phyloP scores from a whole-genome alignment of 495 filamentous ascomycete species.

The Astrocystis sublimbata region DNA sequence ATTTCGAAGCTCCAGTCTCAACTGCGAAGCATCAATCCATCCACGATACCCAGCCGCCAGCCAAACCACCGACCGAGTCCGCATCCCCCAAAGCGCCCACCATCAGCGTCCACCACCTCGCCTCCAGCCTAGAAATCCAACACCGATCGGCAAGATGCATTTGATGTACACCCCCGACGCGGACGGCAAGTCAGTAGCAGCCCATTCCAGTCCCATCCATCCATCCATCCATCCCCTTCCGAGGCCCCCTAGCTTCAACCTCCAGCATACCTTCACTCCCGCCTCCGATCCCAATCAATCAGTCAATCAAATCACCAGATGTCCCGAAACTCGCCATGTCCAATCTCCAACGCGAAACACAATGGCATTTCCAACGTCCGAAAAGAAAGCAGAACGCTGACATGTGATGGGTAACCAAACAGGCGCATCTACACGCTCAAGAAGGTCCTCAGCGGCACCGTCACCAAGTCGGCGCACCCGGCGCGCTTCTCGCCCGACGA shows the following conservation, averaged over 20 bases:
- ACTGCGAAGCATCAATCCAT: not conserved
- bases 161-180: constrained; percentile 82
- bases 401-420: not conserved
- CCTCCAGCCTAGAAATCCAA: too few species aligned
- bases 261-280: too few species aligned
- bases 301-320: too few species aligned
- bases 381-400: not conserved
- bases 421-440: constrained; percentile 82
- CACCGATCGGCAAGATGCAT: constrained; percentile 57
- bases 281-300: too few species aligned
- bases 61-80: not conserved
- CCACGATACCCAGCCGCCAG: not conserved
- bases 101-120: not conserved
- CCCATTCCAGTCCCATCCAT: not conserved
- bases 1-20: constrained; percentile 11
- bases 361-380: not conserved
- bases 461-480: constrained; percentile 95
- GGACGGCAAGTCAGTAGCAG: constrained; percentile 57
- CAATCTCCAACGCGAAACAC: not conserved
- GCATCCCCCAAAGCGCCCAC: not conserved
- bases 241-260: not conserved
- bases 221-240: not conserved
- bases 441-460: constrained; percentile 72
- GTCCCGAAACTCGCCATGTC: too few species aligned
- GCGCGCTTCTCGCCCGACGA: constrained; percentile 97